Percentiles rank a stretch among this genome's conserved stretches.
phyloP scores from a whole-genome alignment of 192 early-diverging fungal species.

The Backusella mclennaniae region DNA sequence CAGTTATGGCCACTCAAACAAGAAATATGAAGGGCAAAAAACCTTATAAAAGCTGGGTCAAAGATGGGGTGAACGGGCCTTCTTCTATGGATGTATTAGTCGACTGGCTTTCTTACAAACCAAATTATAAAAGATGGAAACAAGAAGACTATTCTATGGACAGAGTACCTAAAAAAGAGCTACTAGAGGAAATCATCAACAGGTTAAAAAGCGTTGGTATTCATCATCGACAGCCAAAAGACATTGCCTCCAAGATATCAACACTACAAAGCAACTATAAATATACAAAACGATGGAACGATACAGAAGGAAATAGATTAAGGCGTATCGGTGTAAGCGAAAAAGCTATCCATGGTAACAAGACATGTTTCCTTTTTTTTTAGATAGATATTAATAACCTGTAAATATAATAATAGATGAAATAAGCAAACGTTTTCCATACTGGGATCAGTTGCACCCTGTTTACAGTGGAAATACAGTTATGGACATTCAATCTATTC shows the following conservation, averaged over 20 bases:
- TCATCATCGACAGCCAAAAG: conserved; percentile 16
- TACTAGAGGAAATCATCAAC: conserved; percentile 11
- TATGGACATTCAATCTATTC: background rate
- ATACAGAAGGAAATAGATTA: conserved; percentile 1
- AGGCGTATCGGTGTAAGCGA: background rate
- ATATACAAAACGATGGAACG: background rate
- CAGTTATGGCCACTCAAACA: background rate
- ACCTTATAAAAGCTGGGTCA: conserved; percentile 19
- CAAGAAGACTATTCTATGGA: conserved; percentile 1
- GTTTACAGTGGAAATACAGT: background rate
- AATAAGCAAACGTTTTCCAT: conserved; percentile 11
- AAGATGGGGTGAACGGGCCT: conserved; percentile 13
- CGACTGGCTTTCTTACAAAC: background rate
- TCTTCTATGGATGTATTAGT: conserved; percentile 13
- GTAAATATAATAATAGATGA: background rate
- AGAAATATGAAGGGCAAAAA: conserved; percentile 7
- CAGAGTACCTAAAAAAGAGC: conserved; percentile 6
- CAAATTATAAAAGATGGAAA: conserved; percentile 14
- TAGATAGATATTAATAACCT: background rate
- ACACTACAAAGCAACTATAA: conserved; percentile 11
- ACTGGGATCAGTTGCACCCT: background rate
- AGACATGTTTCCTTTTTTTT: background rate
- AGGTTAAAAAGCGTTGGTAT: background rate
- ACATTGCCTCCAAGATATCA: conserved; percentile 15
- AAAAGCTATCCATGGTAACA: background rate